Evolutionary conservation across 2,329 filamentous ascomycete species (phyloP).

Genomic region (Colletotrichum coccodes): DNA sequence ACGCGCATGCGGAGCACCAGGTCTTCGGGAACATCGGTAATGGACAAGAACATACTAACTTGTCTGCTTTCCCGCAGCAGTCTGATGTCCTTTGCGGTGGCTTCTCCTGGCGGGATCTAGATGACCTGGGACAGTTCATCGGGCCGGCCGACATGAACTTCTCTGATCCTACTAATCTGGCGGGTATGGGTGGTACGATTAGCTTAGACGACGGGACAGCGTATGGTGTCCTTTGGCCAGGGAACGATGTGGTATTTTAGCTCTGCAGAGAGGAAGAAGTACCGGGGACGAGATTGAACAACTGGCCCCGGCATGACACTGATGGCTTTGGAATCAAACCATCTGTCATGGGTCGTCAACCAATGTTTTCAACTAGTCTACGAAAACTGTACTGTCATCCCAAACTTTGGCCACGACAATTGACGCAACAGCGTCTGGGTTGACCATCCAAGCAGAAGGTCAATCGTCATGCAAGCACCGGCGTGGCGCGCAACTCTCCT

Average conservation of each 20-base stretch:
- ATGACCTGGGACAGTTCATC: conserved; percentile 67
- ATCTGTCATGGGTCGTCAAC: too few relatives aligned
- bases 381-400: too few relatives aligned
- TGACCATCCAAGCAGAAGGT: too few relatives aligned
- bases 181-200: conserved; percentile 2
- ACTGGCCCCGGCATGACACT: too few relatives aligned
- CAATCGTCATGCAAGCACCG: too few relatives aligned
- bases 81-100: conserved; percentile 53
- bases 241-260: conserved; percentile 22
- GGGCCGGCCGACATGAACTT: conserved; percentile 20
- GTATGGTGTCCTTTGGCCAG: conserved; percentile 29
- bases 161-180: neutral
- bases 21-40: conserved; percentile 45
- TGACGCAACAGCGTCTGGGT: too few relatives aligned
- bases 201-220: conserved; percentile 15
- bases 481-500: too few relatives aligned
- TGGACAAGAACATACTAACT: conserved; percentile 38
- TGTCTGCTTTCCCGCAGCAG: neutral
- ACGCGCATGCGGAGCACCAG: neutral
- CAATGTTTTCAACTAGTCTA: too few relatives aligned
- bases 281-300: too few relatives aligned
- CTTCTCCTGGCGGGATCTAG: conserved; percentile 71
- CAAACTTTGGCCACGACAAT: too few relatives aligned
- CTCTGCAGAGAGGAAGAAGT: neutral
- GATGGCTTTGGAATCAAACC: too few relatives aligned